Evolutionary conservation across 2,329 filamentous ascomycete genomes (phyloP).

Genomic region (Hypomyces rosellus): DNA sequence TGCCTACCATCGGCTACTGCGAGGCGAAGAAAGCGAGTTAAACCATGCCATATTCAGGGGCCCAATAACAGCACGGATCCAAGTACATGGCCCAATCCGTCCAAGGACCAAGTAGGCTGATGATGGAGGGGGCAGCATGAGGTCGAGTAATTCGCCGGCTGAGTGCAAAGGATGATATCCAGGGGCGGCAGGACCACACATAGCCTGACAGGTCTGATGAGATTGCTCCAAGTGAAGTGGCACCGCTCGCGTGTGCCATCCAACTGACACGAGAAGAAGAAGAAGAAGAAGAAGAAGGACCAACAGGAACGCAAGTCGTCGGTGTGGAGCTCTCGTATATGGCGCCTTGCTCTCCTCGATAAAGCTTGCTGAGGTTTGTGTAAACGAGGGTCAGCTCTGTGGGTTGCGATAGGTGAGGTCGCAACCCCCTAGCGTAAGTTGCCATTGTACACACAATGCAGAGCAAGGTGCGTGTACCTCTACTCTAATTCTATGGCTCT

Average conservation of each 20-base stretch:
- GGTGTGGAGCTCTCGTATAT: neutral
- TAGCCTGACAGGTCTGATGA: neutral
- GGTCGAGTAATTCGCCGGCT: neutral
- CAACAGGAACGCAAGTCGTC: constrained; percentile 3
- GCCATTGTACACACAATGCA: too few species aligned
- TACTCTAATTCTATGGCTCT: too few species aligned
- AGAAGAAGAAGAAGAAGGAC: too few species aligned
- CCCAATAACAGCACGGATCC: neutral
- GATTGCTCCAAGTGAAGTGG: constrained; percentile 3
- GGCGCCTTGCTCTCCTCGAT: neutral
- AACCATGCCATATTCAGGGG: neutral
- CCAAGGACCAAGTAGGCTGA: neutral
- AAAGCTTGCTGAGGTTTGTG: neutral
- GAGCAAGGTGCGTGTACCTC: too few species aligned
- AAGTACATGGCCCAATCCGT: neutral
- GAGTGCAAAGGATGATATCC: too few species aligned
- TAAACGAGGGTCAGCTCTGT: neutral
- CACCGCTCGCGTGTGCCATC: constrained; percentile 4
- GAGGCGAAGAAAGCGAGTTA: neutral
- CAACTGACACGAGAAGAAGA: neutral
- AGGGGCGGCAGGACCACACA: too few species aligned
- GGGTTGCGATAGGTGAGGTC: neutral
- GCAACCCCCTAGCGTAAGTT: too few species aligned
- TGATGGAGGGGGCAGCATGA: neutral
- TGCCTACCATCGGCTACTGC: neutral